Percentiles rank a stretch among this genome's conserved stretches.
These are phyloP conservation scores for Lactifluus echinatus DNA, from an alignment of 768 basidiomycete species.

Conservation along the genomic window DNA sequence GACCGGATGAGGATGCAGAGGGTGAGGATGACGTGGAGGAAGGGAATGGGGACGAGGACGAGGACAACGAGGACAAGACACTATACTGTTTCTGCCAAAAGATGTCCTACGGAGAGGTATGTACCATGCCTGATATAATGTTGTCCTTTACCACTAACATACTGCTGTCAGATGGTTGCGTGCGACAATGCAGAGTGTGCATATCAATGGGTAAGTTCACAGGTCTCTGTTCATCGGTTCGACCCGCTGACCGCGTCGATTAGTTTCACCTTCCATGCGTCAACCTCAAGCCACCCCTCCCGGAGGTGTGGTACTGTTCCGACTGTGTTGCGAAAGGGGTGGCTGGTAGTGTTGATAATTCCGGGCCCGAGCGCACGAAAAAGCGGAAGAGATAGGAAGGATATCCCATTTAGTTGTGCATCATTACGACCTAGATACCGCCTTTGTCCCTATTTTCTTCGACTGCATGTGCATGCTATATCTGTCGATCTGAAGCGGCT, in stretches of 20 bases:
- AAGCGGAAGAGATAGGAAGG: slow-evolving; percentile 25
- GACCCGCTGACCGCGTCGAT: not conserved
- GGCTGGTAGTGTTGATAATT: slow-evolving; percentile 9
- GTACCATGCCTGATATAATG: slow-evolving; percentile 12
- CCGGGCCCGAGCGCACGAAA: slow-evolving; percentile 17
- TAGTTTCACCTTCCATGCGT: slow-evolving; percentile 62
- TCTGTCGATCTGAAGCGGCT: not conserved
- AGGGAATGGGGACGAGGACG: slow-evolving; percentile 37
- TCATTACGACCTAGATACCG: slow-evolving; percentile 23
- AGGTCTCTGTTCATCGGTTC: not conserved
- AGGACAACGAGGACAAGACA: slow-evolving; percentile 48
- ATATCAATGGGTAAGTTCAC: slow-evolving; percentile 20
- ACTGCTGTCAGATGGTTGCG: slow-evolving; percentile 17
- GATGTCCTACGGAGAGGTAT: slow-evolving; percentile 50
- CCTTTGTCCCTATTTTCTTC: not conserved
- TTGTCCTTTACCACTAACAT: not conserved
- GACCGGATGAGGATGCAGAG: slow-evolving; percentile 29
- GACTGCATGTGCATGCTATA: not conserved
- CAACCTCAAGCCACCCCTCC: slow-evolving; percentile 45
- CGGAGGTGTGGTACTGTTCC: slow-evolving; percentile 51
- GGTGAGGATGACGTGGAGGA: slow-evolving; percentile 31
- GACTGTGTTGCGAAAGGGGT: slow-evolving; percentile 32
- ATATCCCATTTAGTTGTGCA: slow-evolving; percentile 24
- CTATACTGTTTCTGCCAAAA: slow-evolving; percentile 58
- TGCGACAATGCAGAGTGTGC: slow-evolving; percentile 18